These are phyloP conservation scores for Breynia disticha DNA, from an alignment of 441 rosid species.

Conservation along the genomic window DNA sequence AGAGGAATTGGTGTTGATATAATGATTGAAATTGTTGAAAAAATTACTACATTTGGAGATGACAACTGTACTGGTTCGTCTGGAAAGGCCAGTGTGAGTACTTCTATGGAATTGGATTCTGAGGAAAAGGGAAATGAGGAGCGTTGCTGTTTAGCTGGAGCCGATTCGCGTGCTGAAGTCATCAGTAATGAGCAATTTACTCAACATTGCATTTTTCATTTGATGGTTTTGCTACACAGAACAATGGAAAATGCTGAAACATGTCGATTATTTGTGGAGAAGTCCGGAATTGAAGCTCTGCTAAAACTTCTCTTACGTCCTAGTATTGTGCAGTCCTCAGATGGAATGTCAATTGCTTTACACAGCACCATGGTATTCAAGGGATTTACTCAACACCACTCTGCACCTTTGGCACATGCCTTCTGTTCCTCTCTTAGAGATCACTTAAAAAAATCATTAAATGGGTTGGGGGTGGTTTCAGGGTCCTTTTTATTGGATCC, in stretches of 20 bases:
- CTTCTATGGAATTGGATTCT: conserved; percentile 92
- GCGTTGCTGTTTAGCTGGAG: conserved; percentile 36
- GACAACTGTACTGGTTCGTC: conserved; percentile 35
- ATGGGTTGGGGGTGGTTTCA: conserved; percentile 42
- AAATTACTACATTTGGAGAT: conserved; percentile 60
- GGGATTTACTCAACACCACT: conserved; percentile 93
- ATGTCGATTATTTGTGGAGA: conserved; percentile 92
- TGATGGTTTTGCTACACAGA: conserved; percentile 94
- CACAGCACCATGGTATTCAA: conserved; percentile 99
- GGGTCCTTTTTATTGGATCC: conserved; percentile 79
- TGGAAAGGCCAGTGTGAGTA: conserved; percentile 41
- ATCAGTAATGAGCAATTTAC: conserved; percentile 78
- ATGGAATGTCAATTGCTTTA: conserved; percentile 92
- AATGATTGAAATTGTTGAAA: conserved; percentile 80
- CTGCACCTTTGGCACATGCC: conserved; percentile 83
- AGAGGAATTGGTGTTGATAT: conserved; percentile 89
- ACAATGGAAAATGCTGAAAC: conserved; percentile 96
- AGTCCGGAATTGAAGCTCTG: conserved; percentile 88
- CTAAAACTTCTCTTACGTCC: conserved; percentile 80
- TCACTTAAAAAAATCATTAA: conserved; percentile 63
- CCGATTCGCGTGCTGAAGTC: conserved; percentile 36
- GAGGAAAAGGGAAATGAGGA: conserved; percentile 52
- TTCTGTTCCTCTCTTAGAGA: conserved; percentile 81
- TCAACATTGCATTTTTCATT: conserved; percentile 82
- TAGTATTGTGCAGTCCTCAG: conserved; percentile 88